Evolutionary conservation across 2,329 filamentous ascomycete species (phyloP).

Genomic region (Periconia digitata): DNA sequence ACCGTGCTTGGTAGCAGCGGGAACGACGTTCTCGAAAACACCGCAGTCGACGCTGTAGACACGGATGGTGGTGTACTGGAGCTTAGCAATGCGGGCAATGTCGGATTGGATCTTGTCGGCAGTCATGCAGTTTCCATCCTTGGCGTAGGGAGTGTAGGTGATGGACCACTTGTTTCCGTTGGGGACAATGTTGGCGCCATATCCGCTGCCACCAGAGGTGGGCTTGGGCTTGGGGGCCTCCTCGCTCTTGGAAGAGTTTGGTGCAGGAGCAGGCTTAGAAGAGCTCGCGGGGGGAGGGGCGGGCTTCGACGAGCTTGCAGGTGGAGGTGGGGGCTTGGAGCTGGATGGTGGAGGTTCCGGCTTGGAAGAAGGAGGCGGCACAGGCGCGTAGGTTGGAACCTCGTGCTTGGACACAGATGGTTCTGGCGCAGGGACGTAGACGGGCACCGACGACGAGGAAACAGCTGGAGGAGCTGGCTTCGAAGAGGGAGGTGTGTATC

Average conservation of each 20-base stretch:
- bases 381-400: conserved; percentile 8
- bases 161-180: conserved; percentile 52
- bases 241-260: conserved; percentile 19
- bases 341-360: neutral
- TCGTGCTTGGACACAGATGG: conserved; percentile 10
- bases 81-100: conserved; percentile 45
- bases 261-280: conserved; percentile 21
- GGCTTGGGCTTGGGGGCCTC: conserved; percentile 31
- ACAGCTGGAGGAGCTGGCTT: conserved; percentile 36
- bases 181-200: conserved; percentile 33
- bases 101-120: conserved; percentile 43
- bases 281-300: conserved; percentile 7
- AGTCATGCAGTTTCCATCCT: conserved; percentile 47
- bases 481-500: conserved; percentile 4
- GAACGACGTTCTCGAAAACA: conserved; percentile 74
- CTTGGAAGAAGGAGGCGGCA: conserved; percentile 8
- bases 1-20: conserved; percentile 65
- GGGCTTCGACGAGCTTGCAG: conserved; percentile 11
- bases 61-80: conserved; percentile 67
- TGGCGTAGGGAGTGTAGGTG: conserved; percentile 53
- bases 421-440: conserved; percentile 39
- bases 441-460: conserved; percentile 59
- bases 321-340: neutral
- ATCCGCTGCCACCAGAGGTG: conserved; percentile 30
- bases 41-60: conserved; percentile 92